A percentile compares a stretch with the other conserved stretches of the same genome.
Conservation (phyloP, 495 filamentous ascomycete species). For the Aspergillus olivimuriae region DNA sequence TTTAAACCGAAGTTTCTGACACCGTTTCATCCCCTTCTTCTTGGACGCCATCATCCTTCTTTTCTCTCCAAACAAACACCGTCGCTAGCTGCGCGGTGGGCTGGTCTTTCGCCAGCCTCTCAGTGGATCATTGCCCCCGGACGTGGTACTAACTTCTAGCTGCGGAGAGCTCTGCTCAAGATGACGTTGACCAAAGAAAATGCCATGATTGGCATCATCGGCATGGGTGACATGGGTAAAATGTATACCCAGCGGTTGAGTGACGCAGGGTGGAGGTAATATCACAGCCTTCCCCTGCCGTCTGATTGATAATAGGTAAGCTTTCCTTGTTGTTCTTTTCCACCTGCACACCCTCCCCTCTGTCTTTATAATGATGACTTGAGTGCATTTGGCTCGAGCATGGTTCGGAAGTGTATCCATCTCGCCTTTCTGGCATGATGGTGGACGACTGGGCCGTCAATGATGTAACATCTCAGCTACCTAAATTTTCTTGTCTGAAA, state of each 20-base stretch:
- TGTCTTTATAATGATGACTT: slow-evolving; percentile 86
- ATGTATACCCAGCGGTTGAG: slow-evolving; percentile 92
- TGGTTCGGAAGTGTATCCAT: slow-evolving; percentile 40
- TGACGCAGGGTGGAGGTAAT: slow-evolving; percentile 91
- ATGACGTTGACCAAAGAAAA: slow-evolving; percentile 51
- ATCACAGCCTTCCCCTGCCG: slow-evolving; percentile 8
- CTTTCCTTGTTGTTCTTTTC: no score
- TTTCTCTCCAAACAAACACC: not conserved
- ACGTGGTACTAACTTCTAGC: not conserved
- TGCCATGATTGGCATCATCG: slow-evolving; percentile 84
- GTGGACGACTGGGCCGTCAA: slow-evolving; percentile 49
- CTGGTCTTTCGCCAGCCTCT: no score
- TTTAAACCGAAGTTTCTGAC: slow-evolving; percentile 28
- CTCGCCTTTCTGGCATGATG: slow-evolving; percentile 48
- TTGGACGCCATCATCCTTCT: not conserved
- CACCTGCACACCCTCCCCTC: slow-evolving; percentile 12
- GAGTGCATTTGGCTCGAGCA: slow-evolving; percentile 99
- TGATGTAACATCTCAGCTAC: slow-evolving; percentile 99
- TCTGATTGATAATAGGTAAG: slow-evolving; percentile 22
- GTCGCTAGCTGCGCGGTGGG: not conserved
- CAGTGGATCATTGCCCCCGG: not conserved
- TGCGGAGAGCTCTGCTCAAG: slow-evolving; percentile 4
- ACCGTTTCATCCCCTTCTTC: not conserved
- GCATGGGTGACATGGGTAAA: slow-evolving; percentile 99
- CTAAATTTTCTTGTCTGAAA: slow-evolving; percentile 84